A percentile compares a stretch with the other conserved stretches of the same genome.
These are phyloP conservation scores for Kodamaea restingae DNA, from an alignment of 805 yeast species.

Conservation along the genomic window DNA sequence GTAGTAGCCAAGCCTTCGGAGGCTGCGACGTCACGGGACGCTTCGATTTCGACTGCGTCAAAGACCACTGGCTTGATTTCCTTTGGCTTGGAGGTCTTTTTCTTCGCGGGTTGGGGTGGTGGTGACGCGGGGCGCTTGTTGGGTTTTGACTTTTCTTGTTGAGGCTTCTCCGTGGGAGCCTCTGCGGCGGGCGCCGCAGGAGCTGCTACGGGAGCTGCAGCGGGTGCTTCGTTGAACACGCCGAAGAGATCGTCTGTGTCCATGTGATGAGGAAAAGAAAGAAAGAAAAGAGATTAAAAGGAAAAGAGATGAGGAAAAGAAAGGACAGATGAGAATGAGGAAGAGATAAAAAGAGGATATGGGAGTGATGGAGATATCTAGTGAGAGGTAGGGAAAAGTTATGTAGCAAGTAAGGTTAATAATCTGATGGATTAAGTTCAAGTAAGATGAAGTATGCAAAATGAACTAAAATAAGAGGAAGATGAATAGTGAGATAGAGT, in stretches of 20 bases:
- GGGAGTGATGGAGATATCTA: too few species aligned
- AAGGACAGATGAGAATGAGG: background rate
- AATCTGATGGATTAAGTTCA: too few species aligned
- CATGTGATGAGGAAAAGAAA: slow-evolving; percentile 15
- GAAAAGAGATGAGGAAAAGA: background rate
- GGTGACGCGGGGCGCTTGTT: background rate
- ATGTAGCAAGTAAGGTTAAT: too few species aligned
- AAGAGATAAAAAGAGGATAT: background rate
- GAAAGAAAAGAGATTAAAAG: background rate
- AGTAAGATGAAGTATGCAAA: too few species aligned
- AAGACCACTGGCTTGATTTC: slow-evolving; percentile 71
- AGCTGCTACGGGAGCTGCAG: slow-evolving; percentile 21
- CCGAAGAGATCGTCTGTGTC: slow-evolving; percentile 56
- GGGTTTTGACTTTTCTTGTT: slow-evolving; percentile 17
- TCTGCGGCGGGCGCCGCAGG: too few species aligned
- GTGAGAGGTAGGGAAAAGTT: too few species aligned
- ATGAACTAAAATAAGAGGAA: too few species aligned
- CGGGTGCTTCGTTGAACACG: slow-evolving; percentile 57
- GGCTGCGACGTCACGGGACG: slow-evolving; percentile 82
- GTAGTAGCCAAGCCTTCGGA: slow-evolving; percentile 58
- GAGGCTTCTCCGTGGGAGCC: slow-evolving; percentile 9
- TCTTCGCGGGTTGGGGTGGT: slow-evolving; percentile 9
- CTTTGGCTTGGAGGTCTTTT: slow-evolving; percentile 17
- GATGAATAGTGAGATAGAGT: too few species aligned
- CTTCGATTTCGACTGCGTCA: slow-evolving; percentile 84